Conservation (phyloP, 176 grass and related monocot species). For the Guadua angustifolia region DNA sequence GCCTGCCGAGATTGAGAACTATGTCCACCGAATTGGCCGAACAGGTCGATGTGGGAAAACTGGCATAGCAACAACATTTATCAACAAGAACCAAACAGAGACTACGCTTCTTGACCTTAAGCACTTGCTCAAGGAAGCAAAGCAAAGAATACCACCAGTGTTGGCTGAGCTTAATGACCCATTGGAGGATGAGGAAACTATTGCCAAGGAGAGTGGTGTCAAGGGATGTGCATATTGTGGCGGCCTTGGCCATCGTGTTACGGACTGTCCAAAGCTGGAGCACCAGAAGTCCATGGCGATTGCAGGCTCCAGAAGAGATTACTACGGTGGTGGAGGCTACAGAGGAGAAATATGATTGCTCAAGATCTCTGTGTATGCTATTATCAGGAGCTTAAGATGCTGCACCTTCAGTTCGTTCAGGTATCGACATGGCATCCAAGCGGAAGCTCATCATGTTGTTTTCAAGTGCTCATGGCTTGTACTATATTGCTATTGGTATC, state of each 20-base stretch:
- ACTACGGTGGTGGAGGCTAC: conserved; percentile 82
- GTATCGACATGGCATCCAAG: neutral
- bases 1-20: conserved; percentile 95
- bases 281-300: conserved; percentile 88
- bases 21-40: conserved; percentile 93
- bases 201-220: conserved; percentile 80
- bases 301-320: conserved; percentile 80
- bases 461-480: conserved; percentile 2
- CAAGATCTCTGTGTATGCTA: conserved; percentile 10
- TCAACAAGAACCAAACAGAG: conserved; percentile 95
- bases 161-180: conserved; percentile 80
- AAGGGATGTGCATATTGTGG: conserved; percentile 93
- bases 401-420: conserved; percentile 20
- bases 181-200: conserved; percentile 73
- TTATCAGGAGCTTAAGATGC: neutral
- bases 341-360: conserved; percentile 76
- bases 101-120: conserved; percentile 88
- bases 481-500: conserved; percentile 4
- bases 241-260: conserved; percentile 86
- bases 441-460: conserved; percentile 1
- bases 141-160: conserved; percentile 90
- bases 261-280: conserved; percentile 89
- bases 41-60: conserved; percentile 91
- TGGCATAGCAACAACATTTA: conserved; percentile 93
- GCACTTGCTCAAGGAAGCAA: conserved; percentile 88